These are phyloP conservation scores for Ascomycota sp. DNA, from an alignment of 2,329 filamentous ascomycete genomes.

Conservation along the genomic window DNA sequence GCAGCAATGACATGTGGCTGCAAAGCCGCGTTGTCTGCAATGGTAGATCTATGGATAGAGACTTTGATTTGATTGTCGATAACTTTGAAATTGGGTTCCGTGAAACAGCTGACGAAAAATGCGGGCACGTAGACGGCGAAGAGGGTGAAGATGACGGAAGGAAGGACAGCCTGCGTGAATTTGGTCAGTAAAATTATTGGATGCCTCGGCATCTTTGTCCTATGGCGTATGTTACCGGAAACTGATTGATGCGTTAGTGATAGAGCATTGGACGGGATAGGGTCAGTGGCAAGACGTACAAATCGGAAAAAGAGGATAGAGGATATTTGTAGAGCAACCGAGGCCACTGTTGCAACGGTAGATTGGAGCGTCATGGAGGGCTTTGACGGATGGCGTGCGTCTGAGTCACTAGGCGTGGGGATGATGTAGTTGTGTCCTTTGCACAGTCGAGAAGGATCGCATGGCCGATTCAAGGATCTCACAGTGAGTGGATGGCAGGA, in stretches of 20 bases:
- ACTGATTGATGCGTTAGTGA: conserved; percentile 8
- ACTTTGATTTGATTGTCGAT: conserved; percentile 39
- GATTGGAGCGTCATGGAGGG: conserved; percentile 7
- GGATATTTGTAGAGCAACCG: conserved; percentile 15
- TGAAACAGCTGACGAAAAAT: conserved; percentile 35
- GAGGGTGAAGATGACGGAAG: conserved; percentile 35
- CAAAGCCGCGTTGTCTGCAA: conserved; percentile 8
- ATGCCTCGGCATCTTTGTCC: no score
- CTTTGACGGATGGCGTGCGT: neutral
- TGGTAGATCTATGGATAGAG: conserved; percentile 23
- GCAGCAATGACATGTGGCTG: conserved; percentile 15
- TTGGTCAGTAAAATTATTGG: no score
- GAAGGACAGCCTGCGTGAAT: conserved; percentile 13
- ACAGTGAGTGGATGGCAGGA: no score
- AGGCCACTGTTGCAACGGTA: conserved; percentile 13
- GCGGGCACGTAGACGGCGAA: conserved; percentile 43
- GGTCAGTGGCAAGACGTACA: conserved; percentile 7
- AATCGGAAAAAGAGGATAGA: conserved; percentile 16
- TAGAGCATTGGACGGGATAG: neutral
- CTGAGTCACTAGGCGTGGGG: no score
- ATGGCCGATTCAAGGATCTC: no score
- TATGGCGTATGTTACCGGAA: conserved; percentile 11
- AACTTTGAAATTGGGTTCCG: conserved; percentile 32
- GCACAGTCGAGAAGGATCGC: no score
- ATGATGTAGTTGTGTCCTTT: no score